Evolutionary conservation across 305 asterid species (phyloP).

Genomic region (Fraxinus sp.): DNA sequence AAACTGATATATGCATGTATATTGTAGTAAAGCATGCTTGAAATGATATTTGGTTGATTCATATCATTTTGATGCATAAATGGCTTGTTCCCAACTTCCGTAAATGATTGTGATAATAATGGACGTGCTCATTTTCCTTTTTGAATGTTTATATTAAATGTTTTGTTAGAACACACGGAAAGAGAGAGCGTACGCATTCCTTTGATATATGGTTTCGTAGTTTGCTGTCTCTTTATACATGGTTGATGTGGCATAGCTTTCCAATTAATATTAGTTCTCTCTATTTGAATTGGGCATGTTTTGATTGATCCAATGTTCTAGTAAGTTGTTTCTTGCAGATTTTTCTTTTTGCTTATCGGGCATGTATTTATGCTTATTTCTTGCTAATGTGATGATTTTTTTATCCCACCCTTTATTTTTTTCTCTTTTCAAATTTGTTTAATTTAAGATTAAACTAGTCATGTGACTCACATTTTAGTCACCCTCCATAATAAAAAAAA

Average conservation of each 20-base stretch:
- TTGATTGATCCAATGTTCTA: background rate
- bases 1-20: background rate
- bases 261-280: background rate
- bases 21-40: background rate
- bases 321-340: background rate
- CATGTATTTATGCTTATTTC: too few relatives aligned
- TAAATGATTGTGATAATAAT: background rate
- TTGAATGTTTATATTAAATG: constrained; percentile 15
- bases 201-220: background rate
- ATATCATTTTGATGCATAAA: background rate
- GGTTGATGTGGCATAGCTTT: background rate
- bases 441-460: too few relatives aligned
- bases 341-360: too few relatives aligned
- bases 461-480: background rate
- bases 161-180: too few relatives aligned
- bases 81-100: background rate
- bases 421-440: too few relatives aligned
- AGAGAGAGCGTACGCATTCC: too few relatives aligned
- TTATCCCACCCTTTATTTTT: too few relatives aligned
- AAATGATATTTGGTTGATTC: background rate
- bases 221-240: background rate
- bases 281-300: background rate
- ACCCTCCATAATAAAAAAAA: too few relatives aligned
- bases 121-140: background rate
- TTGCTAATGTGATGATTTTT: too few relatives aligned